Evolutionary conservation across 2,329 filamentous ascomycete species (phyloP).

Genomic region (Penicillium sp.): DNA sequence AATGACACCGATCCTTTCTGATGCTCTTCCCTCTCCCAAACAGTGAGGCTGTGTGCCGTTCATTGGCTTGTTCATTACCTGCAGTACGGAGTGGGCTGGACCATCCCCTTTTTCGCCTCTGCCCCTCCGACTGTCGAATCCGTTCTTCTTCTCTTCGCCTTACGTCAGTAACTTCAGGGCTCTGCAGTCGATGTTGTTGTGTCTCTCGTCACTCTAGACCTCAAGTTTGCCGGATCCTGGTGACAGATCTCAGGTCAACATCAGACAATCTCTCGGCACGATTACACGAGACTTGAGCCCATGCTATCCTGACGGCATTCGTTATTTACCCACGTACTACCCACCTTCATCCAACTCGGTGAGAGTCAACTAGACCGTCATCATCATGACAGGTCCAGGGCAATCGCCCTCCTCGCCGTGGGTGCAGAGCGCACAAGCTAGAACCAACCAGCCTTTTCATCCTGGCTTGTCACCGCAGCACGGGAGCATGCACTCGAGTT

Average conservation of each 20-base stretch:
- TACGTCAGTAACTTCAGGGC: slow-evolving; percentile 18
- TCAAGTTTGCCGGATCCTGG: neutral
- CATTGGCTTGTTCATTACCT: slow-evolving; percentile 11
- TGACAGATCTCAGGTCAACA: neutral
- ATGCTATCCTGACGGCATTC: slow-evolving; percentile 13
- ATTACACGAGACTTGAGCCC: neutral
- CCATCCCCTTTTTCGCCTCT: slow-evolving; percentile 16
- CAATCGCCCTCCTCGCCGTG: slow-evolving; percentile 37
- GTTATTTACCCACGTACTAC: neutral
- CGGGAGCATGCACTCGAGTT: slow-evolving; percentile 17
- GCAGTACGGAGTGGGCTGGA: slow-evolving; percentile 14
- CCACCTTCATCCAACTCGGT: slow-evolving; percentile 8
- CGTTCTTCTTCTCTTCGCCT: slow-evolving; percentile 10
- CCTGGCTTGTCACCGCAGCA: slow-evolving; percentile 25
- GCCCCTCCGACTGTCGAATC: slow-evolving; percentile 11
- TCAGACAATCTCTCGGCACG: neutral
- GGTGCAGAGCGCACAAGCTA: slow-evolving; percentile 28
- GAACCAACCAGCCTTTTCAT: slow-evolving; percentile 18
- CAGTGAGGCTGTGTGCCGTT: neutral
- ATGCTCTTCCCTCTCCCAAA: slow-evolving; percentile 4
- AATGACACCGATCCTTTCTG: slow-evolving; percentile 14
- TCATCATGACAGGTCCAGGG: slow-evolving; percentile 37
- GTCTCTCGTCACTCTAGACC: neutral
- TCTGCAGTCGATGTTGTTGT: slow-evolving; percentile 1
- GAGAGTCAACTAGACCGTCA: slow-evolving; percentile 27